Conservation (phyloP, 2,329 filamentous ascomycete genomes). For the Ascochyta rabiei region DNA sequence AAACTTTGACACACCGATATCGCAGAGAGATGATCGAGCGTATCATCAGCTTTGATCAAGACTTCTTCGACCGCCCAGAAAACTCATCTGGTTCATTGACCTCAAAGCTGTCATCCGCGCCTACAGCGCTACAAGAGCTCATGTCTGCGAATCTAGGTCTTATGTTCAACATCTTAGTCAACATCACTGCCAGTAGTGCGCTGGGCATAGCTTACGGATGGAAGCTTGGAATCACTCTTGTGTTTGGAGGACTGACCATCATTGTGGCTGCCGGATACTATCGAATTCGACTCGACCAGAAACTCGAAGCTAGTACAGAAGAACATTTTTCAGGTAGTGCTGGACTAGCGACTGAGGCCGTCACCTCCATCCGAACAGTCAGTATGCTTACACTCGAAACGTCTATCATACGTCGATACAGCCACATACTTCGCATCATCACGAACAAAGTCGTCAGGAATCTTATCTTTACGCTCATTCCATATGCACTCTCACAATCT, state of each 20-base stretch:
- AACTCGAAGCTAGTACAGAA: conserved; percentile 9
- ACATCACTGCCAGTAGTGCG: conserved; percentile 71
- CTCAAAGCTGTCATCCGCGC: conserved; percentile 72
- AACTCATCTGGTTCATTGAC: conserved; percentile 87
- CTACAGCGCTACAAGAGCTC: conserved; percentile 81
- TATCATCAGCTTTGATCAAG: conserved; percentile 26
- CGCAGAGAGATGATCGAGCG: conserved; percentile 12
- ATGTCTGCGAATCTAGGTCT: conserved; percentile 72
- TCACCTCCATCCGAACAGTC: conserved; percentile 15
- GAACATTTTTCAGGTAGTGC: conserved; percentile 9
- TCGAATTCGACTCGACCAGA: conserved; percentile 42
- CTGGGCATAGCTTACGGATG: conserved; percentile 53
- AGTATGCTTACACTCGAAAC: conserved; percentile 12
- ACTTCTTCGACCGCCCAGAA: conserved; percentile 85
- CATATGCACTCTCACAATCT: conserved; percentile 9
- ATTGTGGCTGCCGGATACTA: conserved; percentile 79
- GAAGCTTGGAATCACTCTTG: conserved; percentile 81
- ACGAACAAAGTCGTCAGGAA: not conserved
- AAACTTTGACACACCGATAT: conserved; percentile 14
- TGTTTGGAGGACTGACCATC: conserved; percentile 74
- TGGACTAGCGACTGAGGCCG: conserved; percentile 6
- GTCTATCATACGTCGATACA: conserved; percentile 1
- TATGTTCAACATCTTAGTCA: conserved; percentile 76
- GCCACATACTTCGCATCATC: not conserved
- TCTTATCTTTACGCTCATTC: conserved; percentile 5